Conservation (phyloP, 148 eudicot genomes). For the Amaranthus palmeri region DNA sequence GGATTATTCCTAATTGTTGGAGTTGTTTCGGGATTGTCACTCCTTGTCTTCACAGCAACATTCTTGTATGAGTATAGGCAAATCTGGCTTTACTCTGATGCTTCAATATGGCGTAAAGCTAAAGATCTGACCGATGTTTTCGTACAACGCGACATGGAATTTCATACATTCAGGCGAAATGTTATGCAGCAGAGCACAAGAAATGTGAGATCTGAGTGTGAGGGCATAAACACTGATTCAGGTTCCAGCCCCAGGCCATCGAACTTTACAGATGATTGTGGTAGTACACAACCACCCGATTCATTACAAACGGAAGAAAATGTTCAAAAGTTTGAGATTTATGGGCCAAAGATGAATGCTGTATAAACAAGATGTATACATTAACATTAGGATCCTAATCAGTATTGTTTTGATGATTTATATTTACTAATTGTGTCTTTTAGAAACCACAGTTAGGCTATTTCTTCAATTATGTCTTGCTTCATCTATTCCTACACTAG, state of each 20-base stretch:
- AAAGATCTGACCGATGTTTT: slow-evolving; percentile 19
- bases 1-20: slow-evolving; percentile 48
- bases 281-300: neutral
- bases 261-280: slow-evolving; percentile 11
- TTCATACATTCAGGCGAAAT: slow-evolving; percentile 21
- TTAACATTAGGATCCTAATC: too few species aligned
- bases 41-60: slow-evolving; percentile 19
- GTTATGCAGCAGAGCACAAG: slow-evolving; percentile 14
- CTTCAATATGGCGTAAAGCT: slow-evolving; percentile 12
- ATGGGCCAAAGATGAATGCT: too few species aligned
- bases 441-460: too few species aligned
- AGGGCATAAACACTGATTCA: slow-evolving; percentile 2
- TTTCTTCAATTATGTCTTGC: too few species aligned
- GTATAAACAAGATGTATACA: too few species aligned
- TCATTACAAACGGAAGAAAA: neutral
- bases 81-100: slow-evolving; percentile 24
- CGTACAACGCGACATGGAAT: slow-evolving; percentile 12
- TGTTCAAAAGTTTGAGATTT: too few species aligned
- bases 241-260: slow-evolving; percentile 23
- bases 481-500: too few species aligned
- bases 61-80: slow-evolving; percentile 35
- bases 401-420: too few species aligned
- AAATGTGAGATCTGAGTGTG: slow-evolving; percentile 3
- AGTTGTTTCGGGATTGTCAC: slow-evolving; percentile 28
- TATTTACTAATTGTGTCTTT: too few species aligned